Base-by-base conservation (phyloP, 169 alveolate genomes). In the Babesia gibsoni region DNA sequence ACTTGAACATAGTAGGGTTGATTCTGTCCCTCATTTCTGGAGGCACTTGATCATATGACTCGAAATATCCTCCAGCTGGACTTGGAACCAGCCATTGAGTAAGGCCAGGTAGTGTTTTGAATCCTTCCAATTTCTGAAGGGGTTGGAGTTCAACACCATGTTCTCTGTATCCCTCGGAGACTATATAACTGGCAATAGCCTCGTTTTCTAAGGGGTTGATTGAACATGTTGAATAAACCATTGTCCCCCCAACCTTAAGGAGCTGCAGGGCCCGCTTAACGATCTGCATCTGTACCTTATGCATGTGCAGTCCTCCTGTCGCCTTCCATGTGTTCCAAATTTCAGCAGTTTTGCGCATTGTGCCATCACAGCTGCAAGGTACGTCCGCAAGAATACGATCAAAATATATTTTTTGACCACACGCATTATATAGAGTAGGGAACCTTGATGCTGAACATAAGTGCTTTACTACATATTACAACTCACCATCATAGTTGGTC, bases 331-430 rank as follows among this genome's bases (percentile, higher is more conserved):
- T 91, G 48, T 79, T 89, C 98, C 98, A 96, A 30, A 95, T 88
- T 52, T 89, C 88, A 14, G 96, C 96, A 41, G 94, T 90, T 84
- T 97, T 97, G 73, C 99, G 89, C 52, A 94, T 75, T 4, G 99
- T 97, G 18, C 99, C 99, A 75, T 97, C 99, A 4, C 99, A 96
- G 56, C 98, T 89, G 75, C 99, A 97, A 16, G 99, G 99, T 1
- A 95, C 97, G 73, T 97, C 99, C 77, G 97, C 95, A 41, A 95
- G 84, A n/a, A 67, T 36, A 6, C 65, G 52, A 68, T 67, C 77
- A 48, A 77, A 77, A 14, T 48, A 54, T 10, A 77, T 10, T 67
- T 37, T 29, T 32, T 77, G 36, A 6, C 86, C 86, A 8, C 53
- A 16, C 0, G 45, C 30, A 39, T 63, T 49, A 59, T 36, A 67